A percentile compares a stretch with the other conserved stretches of the same genome.
Evolutionary conservation across 306 rosid genomes (phyloP).

Genomic region (Amphicarpaea edgeworthii): DNA sequence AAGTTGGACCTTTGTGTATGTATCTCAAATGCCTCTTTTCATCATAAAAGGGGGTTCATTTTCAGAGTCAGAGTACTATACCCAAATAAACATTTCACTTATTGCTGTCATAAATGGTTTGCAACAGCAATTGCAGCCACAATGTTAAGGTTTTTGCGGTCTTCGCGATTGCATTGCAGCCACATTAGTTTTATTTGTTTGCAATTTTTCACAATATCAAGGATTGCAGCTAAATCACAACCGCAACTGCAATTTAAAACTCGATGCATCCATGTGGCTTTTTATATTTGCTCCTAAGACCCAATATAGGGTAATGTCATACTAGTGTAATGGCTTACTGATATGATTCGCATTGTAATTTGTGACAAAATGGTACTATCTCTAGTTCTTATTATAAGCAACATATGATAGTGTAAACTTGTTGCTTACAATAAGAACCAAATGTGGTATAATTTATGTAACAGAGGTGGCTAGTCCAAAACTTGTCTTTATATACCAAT

Average conservation of each 20-base stretch:
- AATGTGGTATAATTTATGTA: neutral
- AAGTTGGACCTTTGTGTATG: neutral
- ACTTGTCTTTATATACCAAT: neutral
- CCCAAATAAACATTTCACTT: neutral
- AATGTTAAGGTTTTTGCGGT: neutral
- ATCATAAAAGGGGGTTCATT: neutral
- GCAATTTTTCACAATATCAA: neutral
- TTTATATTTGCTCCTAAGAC: neutral
- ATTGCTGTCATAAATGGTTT: neutral
- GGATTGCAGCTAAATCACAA: neutral
- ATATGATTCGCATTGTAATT: neutral
- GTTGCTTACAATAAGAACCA: no score
- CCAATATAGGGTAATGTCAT: neutral
- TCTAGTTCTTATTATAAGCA: no score
- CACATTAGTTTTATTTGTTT: neutral
- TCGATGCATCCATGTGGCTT: neutral
- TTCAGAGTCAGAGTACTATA: neutral
- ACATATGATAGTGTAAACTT: no score
- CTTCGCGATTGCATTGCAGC: no score
- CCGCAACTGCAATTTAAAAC: neutral
- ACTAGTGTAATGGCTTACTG: neutral
- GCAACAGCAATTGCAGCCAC: neutral
- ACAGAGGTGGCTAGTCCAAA: neutral
- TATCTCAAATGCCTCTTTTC: slow-evolving; percentile 14
- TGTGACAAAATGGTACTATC: no score